Conservation (phyloP, 352 stramenopile species). For the Globisporangium polare region DNA sequence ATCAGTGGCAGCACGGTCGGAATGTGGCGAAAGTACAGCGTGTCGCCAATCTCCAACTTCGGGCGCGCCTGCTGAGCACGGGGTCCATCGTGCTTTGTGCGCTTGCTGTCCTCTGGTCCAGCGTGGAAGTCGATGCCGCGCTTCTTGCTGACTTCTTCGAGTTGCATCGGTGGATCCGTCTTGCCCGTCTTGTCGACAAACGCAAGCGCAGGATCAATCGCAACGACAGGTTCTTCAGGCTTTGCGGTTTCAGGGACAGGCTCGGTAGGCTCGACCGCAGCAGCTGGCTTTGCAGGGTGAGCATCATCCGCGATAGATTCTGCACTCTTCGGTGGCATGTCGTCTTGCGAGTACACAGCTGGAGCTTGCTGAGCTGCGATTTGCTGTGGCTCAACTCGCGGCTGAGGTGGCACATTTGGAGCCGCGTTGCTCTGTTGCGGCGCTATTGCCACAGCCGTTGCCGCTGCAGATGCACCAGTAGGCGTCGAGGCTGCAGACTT, state of each 20-base stretch:
- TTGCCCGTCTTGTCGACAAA: conserved; percentile 65
- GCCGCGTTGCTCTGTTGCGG: neutral
- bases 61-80: neutral
- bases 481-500: conserved; percentile 4
- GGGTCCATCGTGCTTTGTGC: neutral
- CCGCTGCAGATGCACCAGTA: conserved; percentile 5
- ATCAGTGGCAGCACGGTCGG: conserved; percentile 55
- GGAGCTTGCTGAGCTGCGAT: neutral
- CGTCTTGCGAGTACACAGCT: neutral
- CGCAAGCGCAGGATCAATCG: conserved; percentile 44
- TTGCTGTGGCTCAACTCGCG: neutral
- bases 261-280: conserved; percentile 6
- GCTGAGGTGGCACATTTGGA: neutral
- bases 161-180: neutral
- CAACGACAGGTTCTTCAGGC: neutral
- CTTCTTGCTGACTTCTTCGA: conserved; percentile 8
- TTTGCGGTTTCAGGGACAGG: neutral
- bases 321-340: neutral
- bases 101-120: conserved; percentile 8
- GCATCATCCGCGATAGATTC: neutral
- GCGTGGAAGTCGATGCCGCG: neutral
- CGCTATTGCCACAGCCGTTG: neutral
- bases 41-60: conserved; percentile 5
- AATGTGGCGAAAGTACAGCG: conserved; percentile 47
- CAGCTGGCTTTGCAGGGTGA: neutral